Percentiles rank a stretch among this genome's conserved stretches.
These are phyloP conservation scores for Noccaea caerulescens DNA, from an alignment of 345 rosid genomes.

Conservation along the genomic window DNA sequence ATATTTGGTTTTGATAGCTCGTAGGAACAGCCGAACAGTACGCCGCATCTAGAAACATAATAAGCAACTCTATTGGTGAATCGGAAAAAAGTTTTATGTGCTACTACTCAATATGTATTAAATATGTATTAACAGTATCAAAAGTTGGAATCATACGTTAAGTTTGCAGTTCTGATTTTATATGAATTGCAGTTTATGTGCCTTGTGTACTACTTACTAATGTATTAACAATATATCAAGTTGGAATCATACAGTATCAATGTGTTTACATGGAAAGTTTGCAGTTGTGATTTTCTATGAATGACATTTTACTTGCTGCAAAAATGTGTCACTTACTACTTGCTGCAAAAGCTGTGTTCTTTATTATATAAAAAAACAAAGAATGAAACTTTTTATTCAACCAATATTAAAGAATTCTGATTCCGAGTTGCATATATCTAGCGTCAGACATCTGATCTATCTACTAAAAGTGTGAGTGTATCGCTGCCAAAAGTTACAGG, in stretches of 20 bases:
- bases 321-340: background rate
- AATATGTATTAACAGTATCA: constrained; percentile 1
- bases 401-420: constrained; percentile 19
- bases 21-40: constrained; percentile 36
- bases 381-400: constrained; percentile 23
- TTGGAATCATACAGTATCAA: constrained; percentile 23
- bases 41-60: background rate
- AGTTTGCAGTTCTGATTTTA: background rate
- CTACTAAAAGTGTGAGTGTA: constrained; percentile 12
- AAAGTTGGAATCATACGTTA: constrained; percentile 15
- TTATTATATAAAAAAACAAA: constrained; percentile 18
- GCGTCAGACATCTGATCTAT: constrained; percentile 18
- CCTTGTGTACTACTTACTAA: background rate
- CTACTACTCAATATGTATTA: background rate
- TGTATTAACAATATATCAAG: constrained; percentile 1
- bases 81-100: background rate
- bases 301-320: constrained; percentile 27
- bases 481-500: constrained; percentile 29
- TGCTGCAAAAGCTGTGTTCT: constrained; percentile 32
- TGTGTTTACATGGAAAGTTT: constrained; percentile 9
- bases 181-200: background rate
- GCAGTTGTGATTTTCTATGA: constrained; percentile 8
- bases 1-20: constrained; percentile 86
- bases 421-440: constrained; percentile 24
- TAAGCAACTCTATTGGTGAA: constrained; percentile 6